These are phyloP conservation scores for Basipetospora chlamydospora DNA, from an alignment of 2,329 filamentous ascomycete genomes.

Conservation along the genomic window DNA sequence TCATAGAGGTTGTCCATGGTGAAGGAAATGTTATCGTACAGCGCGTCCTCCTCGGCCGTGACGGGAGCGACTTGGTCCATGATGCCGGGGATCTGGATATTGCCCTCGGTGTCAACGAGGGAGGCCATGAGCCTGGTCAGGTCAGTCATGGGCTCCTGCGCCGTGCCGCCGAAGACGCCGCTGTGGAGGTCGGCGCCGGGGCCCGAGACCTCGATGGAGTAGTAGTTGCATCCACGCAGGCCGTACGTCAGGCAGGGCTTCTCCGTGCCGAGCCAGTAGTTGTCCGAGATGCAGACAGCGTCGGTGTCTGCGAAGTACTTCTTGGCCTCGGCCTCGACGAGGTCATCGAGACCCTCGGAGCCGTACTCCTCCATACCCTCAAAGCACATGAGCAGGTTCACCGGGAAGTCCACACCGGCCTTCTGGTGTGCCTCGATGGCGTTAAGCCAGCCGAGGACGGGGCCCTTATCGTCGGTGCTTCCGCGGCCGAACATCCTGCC, in stretches of 20 bases:
- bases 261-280: slow-evolving; percentile 99
- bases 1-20: slow-evolving; percentile 93
- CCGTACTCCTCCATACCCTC: slow-evolving; percentile 99
- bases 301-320: slow-evolving; percentile 92
- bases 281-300: slow-evolving; percentile 95
- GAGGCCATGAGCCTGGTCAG: slow-evolving; percentile 67
- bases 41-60: slow-evolving; percentile 67
- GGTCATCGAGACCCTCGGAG: slow-evolving; percentile 87
- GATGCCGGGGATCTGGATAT: slow-evolving; percentile 88
- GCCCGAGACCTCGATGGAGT: slow-evolving; percentile 78
- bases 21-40: slow-evolving; percentile 87
- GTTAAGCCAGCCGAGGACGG: slow-evolving; percentile 93
- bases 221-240: slow-evolving; percentile 95
- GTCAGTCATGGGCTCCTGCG: slow-evolving; percentile 98
- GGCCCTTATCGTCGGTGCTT: slow-evolving; percentile 94
- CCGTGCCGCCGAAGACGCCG: slow-evolving; percentile 90
- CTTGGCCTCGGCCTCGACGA: slow-evolving; percentile 82
- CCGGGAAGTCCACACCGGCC: slow-evolving; percentile 84
- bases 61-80: slow-evolving; percentile 85
- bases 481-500: slow-evolving; percentile 93
- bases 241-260: slow-evolving; percentile 97
- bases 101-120: slow-evolving; percentile 79
- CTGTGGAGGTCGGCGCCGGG: slow-evolving; percentile 91
- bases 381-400: slow-evolving; percentile 98
- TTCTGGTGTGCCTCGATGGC: slow-evolving; percentile 96